Evolutionary conservation across 176 grass and related monocot genomes (phyloP), one percentile per base, ranked within the genome.

Genomic region (Aegilops tauschii): DNA sequence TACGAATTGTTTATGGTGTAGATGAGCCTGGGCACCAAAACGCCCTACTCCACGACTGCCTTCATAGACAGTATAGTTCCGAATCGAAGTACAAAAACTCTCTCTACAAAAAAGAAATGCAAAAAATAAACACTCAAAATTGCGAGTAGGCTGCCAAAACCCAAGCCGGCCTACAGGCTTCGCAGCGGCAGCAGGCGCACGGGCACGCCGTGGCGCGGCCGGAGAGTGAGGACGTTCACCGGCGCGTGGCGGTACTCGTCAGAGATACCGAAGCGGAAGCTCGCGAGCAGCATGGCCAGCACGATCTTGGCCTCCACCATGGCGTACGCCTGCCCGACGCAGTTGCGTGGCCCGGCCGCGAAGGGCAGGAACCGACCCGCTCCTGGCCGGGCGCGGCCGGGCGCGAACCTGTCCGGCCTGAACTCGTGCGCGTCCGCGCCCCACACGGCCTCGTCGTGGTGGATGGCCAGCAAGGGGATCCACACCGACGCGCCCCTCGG

Each of bases 381-480:
- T 12, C 80, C 71, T 1, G 86, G 76, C 6, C 90, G 90, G 5
- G 86, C 32, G 11, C 86, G 62, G 9, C 86, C 86, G 0, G 93
- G 74, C 10, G 85, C 90, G 61, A 98, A 98, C 75, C 96, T 31
- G 65, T 95, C 92, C 0, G 96, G 96, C 68, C 90, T 86, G 90
- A 98, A 98, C 82, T 98, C 86, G 49, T 98, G 86, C 37, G 83
- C 96, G 58, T 94, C 96, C 5, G 79, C 20, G 11, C 96, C 96
- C 96, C 96, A 98, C 45, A 94, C 76, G 8, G 76, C 79, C 74
- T 89, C 49, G 74, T 98, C 96, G 30, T 98, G 96, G 86, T 98
- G 96, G 74, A 98, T 95, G 9, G 93, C 96, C 4, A 98, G 91
- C 61, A 93, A 88, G 3, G 96, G 96, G 36, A 98, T 95, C 96